Conservation (phyloP, 2,329 filamentous ascomycete genomes). For the Aspergillus melleus region DNA sequence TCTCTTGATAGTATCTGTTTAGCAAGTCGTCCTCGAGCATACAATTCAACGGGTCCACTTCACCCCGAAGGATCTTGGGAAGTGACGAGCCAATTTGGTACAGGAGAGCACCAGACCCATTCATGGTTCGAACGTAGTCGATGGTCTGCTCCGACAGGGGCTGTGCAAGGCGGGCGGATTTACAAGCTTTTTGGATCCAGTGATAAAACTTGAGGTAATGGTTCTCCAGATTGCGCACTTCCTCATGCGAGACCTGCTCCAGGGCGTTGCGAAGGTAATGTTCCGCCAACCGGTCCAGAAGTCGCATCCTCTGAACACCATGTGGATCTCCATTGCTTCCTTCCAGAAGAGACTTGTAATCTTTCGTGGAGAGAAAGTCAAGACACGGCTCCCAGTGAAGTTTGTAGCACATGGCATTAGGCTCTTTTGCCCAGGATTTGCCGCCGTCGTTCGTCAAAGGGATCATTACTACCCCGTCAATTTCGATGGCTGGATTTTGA, state of each 20-base stretch:
- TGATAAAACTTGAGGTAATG: neutral
- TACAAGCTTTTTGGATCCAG: neutral
- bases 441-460: neutral
- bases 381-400: conserved; percentile 2
- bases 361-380: neutral
- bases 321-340: neutral
- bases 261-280: neutral
- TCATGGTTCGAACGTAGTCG: neutral
- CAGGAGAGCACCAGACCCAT: neutral
- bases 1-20: conserved; percentile 1
- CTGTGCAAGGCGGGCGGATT: neutral
- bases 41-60: neutral
- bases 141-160: neutral
- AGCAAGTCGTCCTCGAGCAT: conserved; percentile 2
- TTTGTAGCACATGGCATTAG: neutral
- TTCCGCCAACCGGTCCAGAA: neutral
- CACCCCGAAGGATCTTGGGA: neutral
- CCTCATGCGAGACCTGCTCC: neutral
- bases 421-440: neutral
- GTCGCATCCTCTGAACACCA: neutral
- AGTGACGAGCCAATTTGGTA: neutral
- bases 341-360: neutral
- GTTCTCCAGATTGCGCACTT: neutral
- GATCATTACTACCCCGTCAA: neutral
- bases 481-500: neutral